Evolutionary conservation across 306 rosid genomes (phyloP), one percentile per base, ranked within the genome.

Genomic region (Comarum palustre): DNA sequence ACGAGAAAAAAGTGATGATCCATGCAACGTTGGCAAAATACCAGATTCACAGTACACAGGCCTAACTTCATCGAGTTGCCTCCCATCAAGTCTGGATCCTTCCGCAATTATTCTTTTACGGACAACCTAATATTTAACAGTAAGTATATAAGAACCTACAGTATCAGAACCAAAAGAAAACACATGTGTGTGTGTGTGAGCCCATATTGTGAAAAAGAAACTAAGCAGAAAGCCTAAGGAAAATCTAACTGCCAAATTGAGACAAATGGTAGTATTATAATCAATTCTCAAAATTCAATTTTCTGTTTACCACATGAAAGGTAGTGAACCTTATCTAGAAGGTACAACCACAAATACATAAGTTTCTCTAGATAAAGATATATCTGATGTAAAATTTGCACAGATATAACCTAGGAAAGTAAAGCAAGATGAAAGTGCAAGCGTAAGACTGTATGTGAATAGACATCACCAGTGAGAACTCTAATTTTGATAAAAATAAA

Each of bases 1-100:
- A 69, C 99, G 96, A 81, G 78, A 65, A 84, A 94, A 94, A 54
- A 91, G 74, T 66, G 99, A 87, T 47, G 99, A 89, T 58, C 99
- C 99, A 78, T 91, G 99, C 82, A 94, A 73, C 38, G 62, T 62
- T 45, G 99, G 82, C 32, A 89, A 67, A 81, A 75, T 80, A 65
- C 95, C 90, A 68, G 96, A 87, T 82, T 89, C 96, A 71, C 97
- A 94, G 86, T 79, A 89, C 84, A 94, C 75, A 68, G 99, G 97
- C 81, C 99, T 88, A 72, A 94, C 97, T 89, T 94, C 99, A 84
- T 94, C 95, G 57, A 94, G 92, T 71, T 50, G 82, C 73, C 99
- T 87, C 66, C 99, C 99, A 78, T 94, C 99, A 73, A 91, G 75
- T 80, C 99, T 89, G 39, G 83, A 61, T 82, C 96, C 99, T 76